Evolutionary conservation across 805 yeast species (phyloP).

Genomic region (Starmerella apis): DNA sequence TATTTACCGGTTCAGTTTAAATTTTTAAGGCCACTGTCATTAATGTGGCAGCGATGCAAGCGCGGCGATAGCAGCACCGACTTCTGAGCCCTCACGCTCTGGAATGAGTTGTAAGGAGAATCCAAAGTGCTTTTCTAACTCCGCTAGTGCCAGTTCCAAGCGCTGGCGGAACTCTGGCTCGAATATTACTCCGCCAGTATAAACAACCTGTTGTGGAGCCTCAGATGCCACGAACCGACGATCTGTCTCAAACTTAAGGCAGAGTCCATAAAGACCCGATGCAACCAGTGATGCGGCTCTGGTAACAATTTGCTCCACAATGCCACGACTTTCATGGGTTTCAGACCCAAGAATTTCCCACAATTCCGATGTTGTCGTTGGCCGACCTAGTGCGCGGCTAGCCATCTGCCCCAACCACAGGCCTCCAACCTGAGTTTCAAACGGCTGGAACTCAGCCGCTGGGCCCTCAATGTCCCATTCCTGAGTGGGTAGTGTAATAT

Average conservation of each 20-base stretch:
- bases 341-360: constrained; percentile 11
- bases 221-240: background rate
- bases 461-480: constrained; percentile 13
- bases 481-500: constrained; percentile 6
- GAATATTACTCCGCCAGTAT: constrained; percentile 25
- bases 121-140: constrained; percentile 4
- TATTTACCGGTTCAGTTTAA: background rate
- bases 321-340: constrained; percentile 1
- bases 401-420: constrained; percentile 18
- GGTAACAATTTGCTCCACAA: constrained; percentile 13
- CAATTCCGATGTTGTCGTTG: constrained; percentile 9
- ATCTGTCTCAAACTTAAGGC: background rate
- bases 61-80: constrained; percentile 22
- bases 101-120: constrained; percentile 16
- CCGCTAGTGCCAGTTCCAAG: constrained; percentile 6
- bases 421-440: constrained; percentile 23
- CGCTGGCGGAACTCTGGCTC: constrained; percentile 18
- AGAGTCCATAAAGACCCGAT: constrained; percentile 16
- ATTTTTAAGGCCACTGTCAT: background rate
- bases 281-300: constrained; percentile 23
- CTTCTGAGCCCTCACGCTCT: constrained; percentile 22
- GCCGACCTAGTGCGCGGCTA: background rate
- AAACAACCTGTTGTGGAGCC: constrained; percentile 14
- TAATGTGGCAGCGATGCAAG: background rate
- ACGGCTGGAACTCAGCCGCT: constrained; percentile 19